phyloP scores from a whole-genome alignment of 2,329 filamentous ascomycete genomes.

The Monosporascus sp. region DNA sequence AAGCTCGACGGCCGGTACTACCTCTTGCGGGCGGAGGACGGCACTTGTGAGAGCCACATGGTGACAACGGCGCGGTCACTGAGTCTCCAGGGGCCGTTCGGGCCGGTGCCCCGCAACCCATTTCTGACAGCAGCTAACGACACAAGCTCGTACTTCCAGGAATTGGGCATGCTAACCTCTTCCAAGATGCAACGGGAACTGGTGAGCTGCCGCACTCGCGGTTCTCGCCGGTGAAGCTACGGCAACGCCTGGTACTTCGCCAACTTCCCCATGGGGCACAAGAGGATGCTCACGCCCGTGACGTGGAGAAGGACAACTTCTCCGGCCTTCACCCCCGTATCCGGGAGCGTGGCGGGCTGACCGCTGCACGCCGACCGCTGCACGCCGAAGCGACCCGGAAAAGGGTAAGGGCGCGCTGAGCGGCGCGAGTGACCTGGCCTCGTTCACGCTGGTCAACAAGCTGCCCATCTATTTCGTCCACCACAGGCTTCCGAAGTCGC shows the following conservation, averaged over 20 bases:
- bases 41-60: conserved; percentile 27
- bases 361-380: neutral
- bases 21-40: conserved; percentile 36
- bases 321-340: neutral
- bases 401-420: neutral
- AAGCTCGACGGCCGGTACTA: conserved; percentile 32
- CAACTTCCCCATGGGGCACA: conserved; percentile 4
- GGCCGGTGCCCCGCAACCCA: conserved; percentile 19
- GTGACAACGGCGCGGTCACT: conserved; percentile 22
- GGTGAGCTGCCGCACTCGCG: conserved; percentile 9
- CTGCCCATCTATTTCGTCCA: neutral
- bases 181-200: conserved; percentile 8
- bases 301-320: neutral
- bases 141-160: conserved; percentile 9
- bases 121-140: conserved; percentile 19
- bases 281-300: conserved; percentile 7
- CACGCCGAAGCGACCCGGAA: neutral
- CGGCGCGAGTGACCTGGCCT: neutral
- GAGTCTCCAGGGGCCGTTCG: conserved; percentile 25
- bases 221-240: conserved; percentile 3
- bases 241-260: neutral
- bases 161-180: conserved; percentile 9
- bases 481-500: neutral
- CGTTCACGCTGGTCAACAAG: neutral
- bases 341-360: neutral